A percentile compares a stretch with the other conserved stretches of the same genome.
Evolutionary conservation across 2,329 filamentous ascomycete genomes (phyloP).

Genomic region (Orbilia ellipsospora): DNA sequence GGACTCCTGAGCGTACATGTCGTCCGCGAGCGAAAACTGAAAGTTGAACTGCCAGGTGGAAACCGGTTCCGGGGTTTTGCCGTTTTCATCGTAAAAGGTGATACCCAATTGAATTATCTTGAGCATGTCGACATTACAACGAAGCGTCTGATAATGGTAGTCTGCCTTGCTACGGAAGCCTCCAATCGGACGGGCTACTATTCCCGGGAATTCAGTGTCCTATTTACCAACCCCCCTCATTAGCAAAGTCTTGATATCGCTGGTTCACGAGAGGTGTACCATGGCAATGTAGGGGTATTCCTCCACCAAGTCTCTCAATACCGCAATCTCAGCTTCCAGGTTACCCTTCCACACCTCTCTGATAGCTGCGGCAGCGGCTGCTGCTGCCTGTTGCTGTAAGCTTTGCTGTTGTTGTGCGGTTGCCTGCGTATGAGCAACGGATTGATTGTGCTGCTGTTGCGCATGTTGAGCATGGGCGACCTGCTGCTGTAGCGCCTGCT

Average conservation of each 20-base stretch:
- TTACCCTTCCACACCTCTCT: conserved; percentile 96
- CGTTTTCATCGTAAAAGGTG: conserved; percentile 89
- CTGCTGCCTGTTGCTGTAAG: conserved; percentile 70
- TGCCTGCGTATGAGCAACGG: conserved; percentile 43
- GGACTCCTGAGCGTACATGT: conserved; percentile 97
- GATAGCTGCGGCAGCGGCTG: conserved; percentile 67
- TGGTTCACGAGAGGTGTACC: conserved; percentile 70
- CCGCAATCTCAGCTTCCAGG: conserved; percentile 87
- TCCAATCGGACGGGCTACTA: conserved; percentile 94
- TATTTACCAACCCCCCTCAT: conserved; percentile 62
- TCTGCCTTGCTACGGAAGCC: conserved; percentile 94
- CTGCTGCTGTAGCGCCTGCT: conserved; percentile 62
- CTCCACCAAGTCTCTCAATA: conserved; percentile 83
- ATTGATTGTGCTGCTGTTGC: conserved; percentile 63
- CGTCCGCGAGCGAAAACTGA: conserved; percentile 89
- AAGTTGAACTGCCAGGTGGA: conserved; percentile 99
- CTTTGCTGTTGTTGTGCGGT: conserved; percentile 47
- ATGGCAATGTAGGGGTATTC: conserved; percentile 97
- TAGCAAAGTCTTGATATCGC: conserved; percentile 55
- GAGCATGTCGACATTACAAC: conserved; percentile 95
- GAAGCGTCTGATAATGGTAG: conserved; percentile 97
- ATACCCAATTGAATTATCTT: conserved; percentile 98
- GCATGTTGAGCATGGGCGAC: conserved; percentile 54
- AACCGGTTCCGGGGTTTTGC: conserved; percentile 74
- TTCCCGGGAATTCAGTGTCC: conserved; percentile 99